These are phyloP conservation scores for Malassezia brasiliensis DNA, from an alignment of 1,284 basidiomycete genomes.

Conservation along the genomic window DNA sequence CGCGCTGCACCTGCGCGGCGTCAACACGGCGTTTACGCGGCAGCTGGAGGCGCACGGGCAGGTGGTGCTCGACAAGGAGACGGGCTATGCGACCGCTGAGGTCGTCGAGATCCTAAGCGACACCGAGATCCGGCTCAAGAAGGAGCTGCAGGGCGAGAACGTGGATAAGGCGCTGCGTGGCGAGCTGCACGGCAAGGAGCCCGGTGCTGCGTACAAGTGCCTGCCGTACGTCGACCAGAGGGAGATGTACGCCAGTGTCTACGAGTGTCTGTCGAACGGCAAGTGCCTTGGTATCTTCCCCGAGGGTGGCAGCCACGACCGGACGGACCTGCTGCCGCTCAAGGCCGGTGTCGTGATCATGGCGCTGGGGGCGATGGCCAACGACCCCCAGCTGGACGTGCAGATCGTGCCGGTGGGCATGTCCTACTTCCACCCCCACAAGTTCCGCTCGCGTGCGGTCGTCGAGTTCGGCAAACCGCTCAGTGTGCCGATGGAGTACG, in stretches of 20 bases:
- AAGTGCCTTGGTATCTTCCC: slow-evolving; percentile 57
- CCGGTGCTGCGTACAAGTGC: slow-evolving; percentile 36
- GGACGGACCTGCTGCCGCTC: slow-evolving; percentile 46
- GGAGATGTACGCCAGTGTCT: slow-evolving; percentile 90
- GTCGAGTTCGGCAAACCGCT: slow-evolving; percentile 91
- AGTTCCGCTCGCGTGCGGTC: slow-evolving; percentile 54
- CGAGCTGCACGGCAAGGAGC: slow-evolving; percentile 6
- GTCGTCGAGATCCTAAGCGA: slow-evolving; percentile 83
- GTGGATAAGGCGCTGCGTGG: slow-evolving; percentile 36
- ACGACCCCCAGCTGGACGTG: slow-evolving; percentile 40
- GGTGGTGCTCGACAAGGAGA: slow-evolving; percentile 74
- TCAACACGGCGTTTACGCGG: slow-evolving; percentile 66
- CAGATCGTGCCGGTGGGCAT: slow-evolving; percentile 47
- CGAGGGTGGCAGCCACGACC: slow-evolving; percentile 46
- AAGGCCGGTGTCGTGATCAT: slow-evolving; percentile 49
- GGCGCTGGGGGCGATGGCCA: slow-evolving; percentile 48
- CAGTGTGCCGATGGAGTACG: slow-evolving; percentile 72
- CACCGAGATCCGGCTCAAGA: slow-evolving; percentile 67
- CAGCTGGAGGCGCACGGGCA: slow-evolving; percentile 73
- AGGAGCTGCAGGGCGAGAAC: slow-evolving; percentile 59
- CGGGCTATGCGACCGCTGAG: slow-evolving; percentile 69
- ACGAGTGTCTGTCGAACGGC: slow-evolving; percentile 72
- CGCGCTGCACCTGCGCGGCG: slow-evolving; percentile 63
- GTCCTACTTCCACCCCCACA: slow-evolving; percentile 48
- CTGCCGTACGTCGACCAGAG: slow-evolving; percentile 65